phyloP scores from a whole-genome alignment of 148 eudicot species.

The Vaccinium myrtillus region DNA sequence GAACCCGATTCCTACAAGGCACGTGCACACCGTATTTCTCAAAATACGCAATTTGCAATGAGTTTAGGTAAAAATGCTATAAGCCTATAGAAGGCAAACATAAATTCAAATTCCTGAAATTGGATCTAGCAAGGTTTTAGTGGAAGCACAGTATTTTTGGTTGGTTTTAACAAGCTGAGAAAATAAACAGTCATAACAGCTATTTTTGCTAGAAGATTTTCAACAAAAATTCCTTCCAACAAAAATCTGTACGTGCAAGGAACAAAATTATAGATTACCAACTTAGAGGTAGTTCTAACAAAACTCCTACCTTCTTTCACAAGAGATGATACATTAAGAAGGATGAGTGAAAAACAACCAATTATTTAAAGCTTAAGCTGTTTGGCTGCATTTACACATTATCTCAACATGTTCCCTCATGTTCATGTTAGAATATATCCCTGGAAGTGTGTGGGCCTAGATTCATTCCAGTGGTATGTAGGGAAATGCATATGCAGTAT shows the following conservation, averaged over 20 bases:
- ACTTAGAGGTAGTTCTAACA: background rate
- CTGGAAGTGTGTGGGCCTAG: no score
- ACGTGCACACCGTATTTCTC: background rate
- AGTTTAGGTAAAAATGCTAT: background rate
- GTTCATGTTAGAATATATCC: no score
- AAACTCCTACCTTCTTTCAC: no score
- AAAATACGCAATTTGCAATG: background rate
- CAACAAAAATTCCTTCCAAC: background rate
- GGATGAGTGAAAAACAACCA: no score
- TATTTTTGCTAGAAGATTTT: background rate
- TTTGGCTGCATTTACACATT: background rate
- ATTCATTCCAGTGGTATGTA: no score
- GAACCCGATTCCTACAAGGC: slow-evolving; percentile 43
- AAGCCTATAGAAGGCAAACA: background rate
- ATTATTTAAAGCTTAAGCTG: no score
- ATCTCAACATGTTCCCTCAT: background rate
- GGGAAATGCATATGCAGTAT: no score
- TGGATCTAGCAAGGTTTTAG: no score
- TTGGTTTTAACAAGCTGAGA: background rate
- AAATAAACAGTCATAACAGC: background rate
- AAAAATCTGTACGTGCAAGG: background rate
- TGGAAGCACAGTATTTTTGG: no score
- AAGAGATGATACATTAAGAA: no score
- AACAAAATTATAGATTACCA: background rate
- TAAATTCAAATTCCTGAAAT: background rate